Evolutionary conservation across 2,329 filamentous ascomycete species (phyloP).

Genomic region (Blastomyces parvus): DNA sequence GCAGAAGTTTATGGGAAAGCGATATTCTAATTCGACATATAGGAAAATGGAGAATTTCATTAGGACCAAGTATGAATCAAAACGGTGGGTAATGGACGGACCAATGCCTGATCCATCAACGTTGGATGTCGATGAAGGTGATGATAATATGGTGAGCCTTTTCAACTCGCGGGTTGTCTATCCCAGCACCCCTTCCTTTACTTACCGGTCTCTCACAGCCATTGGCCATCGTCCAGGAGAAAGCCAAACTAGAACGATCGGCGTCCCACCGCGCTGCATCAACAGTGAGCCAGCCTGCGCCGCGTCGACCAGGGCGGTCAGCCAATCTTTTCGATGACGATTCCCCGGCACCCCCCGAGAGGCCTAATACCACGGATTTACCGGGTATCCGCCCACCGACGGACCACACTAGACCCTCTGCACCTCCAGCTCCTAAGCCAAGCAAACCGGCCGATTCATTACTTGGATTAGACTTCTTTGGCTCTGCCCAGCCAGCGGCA

Average conservation of each 20-base stretch:
- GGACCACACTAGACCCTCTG: neutral
- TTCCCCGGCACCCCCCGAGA: constrained; percentile 48
- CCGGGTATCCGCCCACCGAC: constrained; percentile 7
- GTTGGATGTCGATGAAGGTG: constrained; percentile 66
- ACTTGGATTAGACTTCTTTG: constrained; percentile 86
- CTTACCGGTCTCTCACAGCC: constrained; percentile 36
- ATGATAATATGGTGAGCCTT: constrained; percentile 67
- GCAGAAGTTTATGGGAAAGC: constrained; percentile 10
- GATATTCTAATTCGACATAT: constrained; percentile 8
- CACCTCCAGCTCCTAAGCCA: constrained; percentile 49
- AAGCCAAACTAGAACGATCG: constrained; percentile 57
- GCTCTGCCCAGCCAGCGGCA: constrained; percentile 58
- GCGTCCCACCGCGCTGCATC: constrained; percentile 43
- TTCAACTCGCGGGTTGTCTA: constrained; percentile 27
- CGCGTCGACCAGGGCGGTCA: constrained; percentile 34
- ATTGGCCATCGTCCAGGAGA: constrained; percentile 58
- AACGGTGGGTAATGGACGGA: constrained; percentile 99
- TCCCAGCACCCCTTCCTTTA: neutral
- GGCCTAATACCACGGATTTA: constrained; percentile 61
- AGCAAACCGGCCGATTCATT: constrained; percentile 76
- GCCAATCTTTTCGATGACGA: constrained; percentile 76
- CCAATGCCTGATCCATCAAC: constrained; percentile 86
- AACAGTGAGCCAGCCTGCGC: constrained; percentile 37
- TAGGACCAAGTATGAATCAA: constrained; percentile 95
- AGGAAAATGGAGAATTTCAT: constrained; percentile 99